Conservation (phyloP, 495 filamentous ascomycete species). For the Hyaloscypha finlandica region DNA sequence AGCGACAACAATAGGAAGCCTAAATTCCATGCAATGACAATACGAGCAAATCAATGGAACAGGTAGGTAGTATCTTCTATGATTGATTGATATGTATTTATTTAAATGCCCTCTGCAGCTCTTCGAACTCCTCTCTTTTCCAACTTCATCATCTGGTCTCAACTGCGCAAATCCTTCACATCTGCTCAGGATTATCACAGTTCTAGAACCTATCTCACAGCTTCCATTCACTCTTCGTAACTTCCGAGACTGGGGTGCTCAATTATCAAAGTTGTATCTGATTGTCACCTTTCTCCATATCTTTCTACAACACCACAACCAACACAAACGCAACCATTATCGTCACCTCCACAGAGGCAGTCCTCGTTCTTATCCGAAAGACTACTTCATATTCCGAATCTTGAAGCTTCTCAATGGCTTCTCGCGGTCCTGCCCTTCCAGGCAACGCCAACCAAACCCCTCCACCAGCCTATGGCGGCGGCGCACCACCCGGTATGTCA, state of each 20-base stretch:
- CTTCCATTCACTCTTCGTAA: neutral
- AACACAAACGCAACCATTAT: neutral
- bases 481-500: neutral
- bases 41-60: neutral
- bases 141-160: neutral
- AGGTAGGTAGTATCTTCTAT: neutral
- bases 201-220: neutral
- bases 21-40: neutral
- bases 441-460: neutral
- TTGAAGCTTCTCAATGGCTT: neutral
- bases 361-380: neutral
- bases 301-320: neutral
- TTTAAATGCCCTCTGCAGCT: neutral
- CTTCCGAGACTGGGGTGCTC: neutral
- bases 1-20: slow-evolving; percentile 5
- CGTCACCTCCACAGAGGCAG: neutral
- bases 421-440: neutral
- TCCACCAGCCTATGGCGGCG: neutral
- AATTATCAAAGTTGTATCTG: neutral
- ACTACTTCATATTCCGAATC: neutral
- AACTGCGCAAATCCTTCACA: neutral
- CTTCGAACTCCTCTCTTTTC: neutral
- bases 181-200: neutral
- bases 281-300: neutral
- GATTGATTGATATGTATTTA: neutral